Percentiles rank a stretch among this genome's conserved stretches.
Evolutionary conservation across 1,139 yeast genomes (phyloP).

Genomic region (Pichia sp.): DNA sequence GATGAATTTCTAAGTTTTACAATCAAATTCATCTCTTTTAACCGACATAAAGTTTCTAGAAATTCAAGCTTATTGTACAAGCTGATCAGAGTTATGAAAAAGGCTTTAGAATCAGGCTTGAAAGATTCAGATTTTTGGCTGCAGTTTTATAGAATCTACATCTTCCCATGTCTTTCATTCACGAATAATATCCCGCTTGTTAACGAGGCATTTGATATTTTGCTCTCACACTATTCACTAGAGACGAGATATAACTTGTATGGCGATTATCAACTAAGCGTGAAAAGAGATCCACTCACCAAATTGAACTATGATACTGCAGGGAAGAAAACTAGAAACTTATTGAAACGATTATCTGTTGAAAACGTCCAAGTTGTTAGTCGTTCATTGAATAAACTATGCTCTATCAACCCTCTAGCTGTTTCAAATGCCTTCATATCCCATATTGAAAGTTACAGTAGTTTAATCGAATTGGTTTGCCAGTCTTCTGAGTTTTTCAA

Average conservation of each 20-base stretch:
- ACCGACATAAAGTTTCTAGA: slow-evolving; percentile 55
- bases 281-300: slow-evolving; percentile 52
- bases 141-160: slow-evolving; percentile 56
- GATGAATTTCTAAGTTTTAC: slow-evolving; percentile 47
- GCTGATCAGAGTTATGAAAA: slow-evolving; percentile 53
- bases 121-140: slow-evolving; percentile 46
- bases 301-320: slow-evolving; percentile 65
- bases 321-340: slow-evolving; percentile 77
- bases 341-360: slow-evolving; percentile 80
- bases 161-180: slow-evolving; percentile 68
- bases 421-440: slow-evolving; percentile 59
- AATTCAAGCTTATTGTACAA: slow-evolving; percentile 50
- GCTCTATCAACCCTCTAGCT: slow-evolving; percentile 84
- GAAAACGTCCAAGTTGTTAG: slow-evolving; percentile 55
- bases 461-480: slow-evolving; percentile 72
- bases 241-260: slow-evolving; percentile 74
- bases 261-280: slow-evolving; percentile 67
- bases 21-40: slow-evolving; percentile 47
- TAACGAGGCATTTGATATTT: slow-evolving; percentile 54
- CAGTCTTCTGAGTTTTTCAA: slow-evolving; percentile 78
- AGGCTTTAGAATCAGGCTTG: slow-evolving; percentile 27
- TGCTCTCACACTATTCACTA: slow-evolving; percentile 47
- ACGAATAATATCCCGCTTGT: slow-evolving; percentile 59
- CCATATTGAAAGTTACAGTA: slow-evolving; percentile 89
- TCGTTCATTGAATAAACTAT: slow-evolving; percentile 71